Evolutionary conservation across 139 green algal genomes (phyloP), one percentile per base, ranked within the genome.

Genomic region (Chlorella vulgaris): DNA sequence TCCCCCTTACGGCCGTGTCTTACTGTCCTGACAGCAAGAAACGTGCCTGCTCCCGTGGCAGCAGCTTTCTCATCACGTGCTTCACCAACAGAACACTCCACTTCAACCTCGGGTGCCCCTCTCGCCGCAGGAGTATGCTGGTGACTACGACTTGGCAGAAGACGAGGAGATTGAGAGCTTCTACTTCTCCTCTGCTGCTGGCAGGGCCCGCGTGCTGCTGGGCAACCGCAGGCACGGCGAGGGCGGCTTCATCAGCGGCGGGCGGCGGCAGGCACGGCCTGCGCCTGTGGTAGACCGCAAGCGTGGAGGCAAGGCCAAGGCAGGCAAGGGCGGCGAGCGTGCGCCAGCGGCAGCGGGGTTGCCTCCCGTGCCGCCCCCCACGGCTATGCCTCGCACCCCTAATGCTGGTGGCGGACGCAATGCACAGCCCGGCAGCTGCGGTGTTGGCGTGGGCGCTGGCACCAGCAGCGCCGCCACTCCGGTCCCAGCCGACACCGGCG

Each of bases 181-280:
- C 77, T 96, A 96, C 82, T 94, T 93, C 80, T 91, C 84, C 7
- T 85, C 84, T 13, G 92, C 92, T 1, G 90, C 92, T 40, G 91
- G 91, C 1, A 61, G 81, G 10, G 90, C 88, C 0, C 90, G 88
- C 26, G 89, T 95, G 62, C 84, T 89, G 61, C 70, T 97, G 26
- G 94, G 94, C 69, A 97, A 97, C 83, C 85, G 94, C 33, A 87
- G 94, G 22, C 94, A 90, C 79, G 94, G 94, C 15, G 88, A 94
- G 70, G 89, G 88, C 40, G 90, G 90, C 13, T 92, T 80, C 82
- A 88, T 93, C 79, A 85, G 89, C 38, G 77, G 81, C 21, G 89
- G 89, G 0, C 81, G 86, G 0, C 62, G 76, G 33, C 76, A 76
- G n/a, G 74, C 36, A 61, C 18, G 38, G 38, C 1, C 31, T n/a